phyloP scores from a whole-genome alignment of 345 rosid genomes.

The Hibiscus mutabilis region DNA sequence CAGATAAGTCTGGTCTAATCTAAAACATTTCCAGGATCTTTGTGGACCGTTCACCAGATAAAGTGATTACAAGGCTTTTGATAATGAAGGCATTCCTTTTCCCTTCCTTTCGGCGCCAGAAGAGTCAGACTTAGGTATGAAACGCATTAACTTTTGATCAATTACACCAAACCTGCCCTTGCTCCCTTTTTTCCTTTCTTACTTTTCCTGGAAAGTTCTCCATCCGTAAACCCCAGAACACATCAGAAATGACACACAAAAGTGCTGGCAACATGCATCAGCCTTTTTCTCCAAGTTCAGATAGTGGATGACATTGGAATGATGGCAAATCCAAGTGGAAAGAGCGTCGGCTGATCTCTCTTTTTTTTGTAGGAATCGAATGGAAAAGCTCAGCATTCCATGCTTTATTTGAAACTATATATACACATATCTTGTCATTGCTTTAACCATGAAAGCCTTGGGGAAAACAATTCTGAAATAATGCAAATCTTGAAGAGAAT shows the following conservation, averaged over 20 bases:
- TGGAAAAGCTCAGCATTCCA: not conserved
- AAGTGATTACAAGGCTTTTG: not conserved
- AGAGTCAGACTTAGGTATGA: constrained; percentile 1
- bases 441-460: not conserved
- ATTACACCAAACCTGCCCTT: not conserved
- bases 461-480: constrained; percentile 12
- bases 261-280: not conserved
- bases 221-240: not conserved
- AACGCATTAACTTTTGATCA: not conserved
- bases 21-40: not conserved
- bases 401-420: not conserved
- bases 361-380: not conserved
- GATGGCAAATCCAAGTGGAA: constrained; percentile 5
- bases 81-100: not conserved
- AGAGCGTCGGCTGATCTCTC: not conserved
- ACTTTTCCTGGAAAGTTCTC: not conserved
- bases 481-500: constrained; percentile 30
- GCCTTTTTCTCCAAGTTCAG: not conserved
- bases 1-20: not conserved
- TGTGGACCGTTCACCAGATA: not conserved
- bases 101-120: not conserved
- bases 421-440: not conserved
- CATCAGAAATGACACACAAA: not conserved
- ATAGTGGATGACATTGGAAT: constrained; percentile 5
- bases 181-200: not conserved